phyloP scores from a whole-genome alignment of 2,329 filamentous ascomycete species.

The Exophiala spinifera region DNA sequence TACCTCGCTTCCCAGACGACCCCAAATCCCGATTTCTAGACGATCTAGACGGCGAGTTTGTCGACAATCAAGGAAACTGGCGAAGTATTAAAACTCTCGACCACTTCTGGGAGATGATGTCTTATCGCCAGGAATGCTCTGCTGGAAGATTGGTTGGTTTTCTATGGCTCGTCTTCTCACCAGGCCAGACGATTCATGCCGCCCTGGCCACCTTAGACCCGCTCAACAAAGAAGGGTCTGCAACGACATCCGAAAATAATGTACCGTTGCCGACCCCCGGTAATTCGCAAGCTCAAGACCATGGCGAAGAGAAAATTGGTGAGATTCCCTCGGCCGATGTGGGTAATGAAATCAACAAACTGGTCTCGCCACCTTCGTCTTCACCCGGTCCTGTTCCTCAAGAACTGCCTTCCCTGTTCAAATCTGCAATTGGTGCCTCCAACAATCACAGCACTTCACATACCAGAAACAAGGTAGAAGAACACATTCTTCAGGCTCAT shows the following conservation, averaged over 20 bases:
- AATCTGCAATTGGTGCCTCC: no score
- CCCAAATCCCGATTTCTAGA: constrained; percentile 87
- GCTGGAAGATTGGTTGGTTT: constrained; percentile 90
- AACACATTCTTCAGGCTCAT: not conserved
- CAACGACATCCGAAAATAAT: not conserved
- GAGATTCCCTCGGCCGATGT: not conserved
- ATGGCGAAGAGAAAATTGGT: not conserved
- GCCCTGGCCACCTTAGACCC: constrained; percentile 6
- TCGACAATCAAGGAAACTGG: constrained; percentile 67
- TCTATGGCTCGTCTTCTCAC: constrained; percentile 82
- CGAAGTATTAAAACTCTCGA: constrained; percentile 76
- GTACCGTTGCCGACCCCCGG: constrained; percentile 4
- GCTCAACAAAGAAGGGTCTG: not conserved
- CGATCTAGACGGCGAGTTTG: constrained; percentile 81
- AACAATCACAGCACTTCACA: no score
- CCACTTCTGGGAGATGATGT: constrained; percentile 99
- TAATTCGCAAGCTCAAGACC: constrained; percentile 3
- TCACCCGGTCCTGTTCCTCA: constrained; percentile 4
- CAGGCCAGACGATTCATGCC: constrained; percentile 36
- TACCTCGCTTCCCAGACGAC: constrained; percentile 91
- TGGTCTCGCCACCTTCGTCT: constrained; percentile 14
- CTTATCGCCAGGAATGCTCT: constrained; percentile 91
- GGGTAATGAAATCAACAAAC: not conserved
- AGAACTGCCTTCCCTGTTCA: not conserved
- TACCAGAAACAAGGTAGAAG: not conserved